Evolutionary conservation across 2,329 filamentous ascomycete species (phyloP).

Genomic region (Nothophoma quercina): DNA sequence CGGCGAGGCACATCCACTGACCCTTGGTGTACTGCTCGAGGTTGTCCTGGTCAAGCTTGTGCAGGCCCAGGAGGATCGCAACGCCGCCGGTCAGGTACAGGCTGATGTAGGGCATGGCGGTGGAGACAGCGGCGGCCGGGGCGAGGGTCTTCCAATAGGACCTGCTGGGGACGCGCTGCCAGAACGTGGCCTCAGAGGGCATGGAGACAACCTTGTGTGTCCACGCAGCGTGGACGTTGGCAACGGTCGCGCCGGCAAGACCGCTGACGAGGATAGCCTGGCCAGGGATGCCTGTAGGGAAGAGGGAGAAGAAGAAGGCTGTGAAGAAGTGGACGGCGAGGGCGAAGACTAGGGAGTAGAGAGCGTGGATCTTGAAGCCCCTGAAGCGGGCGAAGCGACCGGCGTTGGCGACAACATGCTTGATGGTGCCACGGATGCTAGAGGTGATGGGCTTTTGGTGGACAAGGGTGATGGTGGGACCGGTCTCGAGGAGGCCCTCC

Average conservation of each 20-base stretch:
- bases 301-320: constrained; percentile 51
- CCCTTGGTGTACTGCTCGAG: constrained; percentile 44
- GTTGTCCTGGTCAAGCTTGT: constrained; percentile 45
- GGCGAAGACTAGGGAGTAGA: constrained; percentile 43
- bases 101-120: constrained; percentile 65
- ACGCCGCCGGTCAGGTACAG: constrained; percentile 59
- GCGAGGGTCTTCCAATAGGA: constrained; percentile 73
- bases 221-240: constrained; percentile 78
- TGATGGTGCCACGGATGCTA: constrained; percentile 64
- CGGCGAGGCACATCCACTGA: constrained; percentile 37
- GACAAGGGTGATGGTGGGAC: constrained; percentile 53
- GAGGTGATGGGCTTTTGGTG: constrained; percentile 67
- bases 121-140: constrained; percentile 70
- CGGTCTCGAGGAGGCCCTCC: constrained; percentile 49
- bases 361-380: constrained; percentile 64
- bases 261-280: constrained; percentile 62
- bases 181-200: constrained; percentile 65
- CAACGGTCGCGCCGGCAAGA: constrained; percentile 66
- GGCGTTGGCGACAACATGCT: constrained; percentile 68
- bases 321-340: constrained; percentile 33
- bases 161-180: constrained; percentile 73
- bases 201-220: constrained; percentile 84
- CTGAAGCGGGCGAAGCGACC: constrained; percentile 74
- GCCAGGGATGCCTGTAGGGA: constrained; percentile 55
- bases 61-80: constrained; percentile 45